Conservation (phyloP, 768 basidiomycete species). For the Boletus rubroflammeus region DNA sequence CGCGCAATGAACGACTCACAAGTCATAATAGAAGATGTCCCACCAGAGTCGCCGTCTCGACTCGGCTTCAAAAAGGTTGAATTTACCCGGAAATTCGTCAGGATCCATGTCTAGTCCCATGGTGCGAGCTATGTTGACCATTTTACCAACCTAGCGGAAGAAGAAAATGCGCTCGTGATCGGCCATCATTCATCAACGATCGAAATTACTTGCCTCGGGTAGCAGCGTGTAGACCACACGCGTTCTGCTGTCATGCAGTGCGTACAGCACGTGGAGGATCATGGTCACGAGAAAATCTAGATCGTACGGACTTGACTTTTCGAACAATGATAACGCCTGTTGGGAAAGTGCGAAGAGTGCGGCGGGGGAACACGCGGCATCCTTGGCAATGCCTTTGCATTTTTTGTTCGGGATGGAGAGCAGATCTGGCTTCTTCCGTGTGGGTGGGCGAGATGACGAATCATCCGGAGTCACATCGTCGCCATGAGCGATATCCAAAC, state of each 20-base stretch:
- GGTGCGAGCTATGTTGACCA: conserved; percentile 60
- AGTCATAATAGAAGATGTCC: conserved; percentile 74
- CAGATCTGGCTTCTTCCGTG: conserved; percentile 22
- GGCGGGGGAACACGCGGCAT: conserved; percentile 30
- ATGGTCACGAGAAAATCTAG: conserved; percentile 59
- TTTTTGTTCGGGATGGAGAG: conserved; percentile 16
- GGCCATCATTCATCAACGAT: conserved; percentile 25
- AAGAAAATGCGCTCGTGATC: conserved; percentile 7
- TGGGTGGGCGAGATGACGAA: conserved; percentile 21
- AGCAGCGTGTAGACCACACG: conserved; percentile 36
- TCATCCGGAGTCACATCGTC: conserved; percentile 20
- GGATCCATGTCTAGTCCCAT: conserved; percentile 64
- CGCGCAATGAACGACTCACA: conserved; percentile 45
- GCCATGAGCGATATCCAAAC: conserved; percentile 20
- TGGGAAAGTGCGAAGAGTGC: conserved; percentile 47
- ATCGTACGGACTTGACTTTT: conserved; percentile 43
- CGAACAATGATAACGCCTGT: conserved; percentile 44
- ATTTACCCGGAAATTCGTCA: conserved; percentile 46
- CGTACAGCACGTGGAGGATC: conserved; percentile 52
- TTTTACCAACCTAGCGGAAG: conserved; percentile 54
- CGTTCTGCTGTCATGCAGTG: conserved; percentile 49
- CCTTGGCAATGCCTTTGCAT: conserved; percentile 30
- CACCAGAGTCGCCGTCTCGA: conserved; percentile 65
- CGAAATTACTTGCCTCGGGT: conserved; percentile 28
- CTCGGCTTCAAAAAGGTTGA: conserved; percentile 49